Evolutionary conservation across 2,329 filamentous ascomycete species (phyloP).

Genomic region (Colletotrichum liriopes): DNA sequence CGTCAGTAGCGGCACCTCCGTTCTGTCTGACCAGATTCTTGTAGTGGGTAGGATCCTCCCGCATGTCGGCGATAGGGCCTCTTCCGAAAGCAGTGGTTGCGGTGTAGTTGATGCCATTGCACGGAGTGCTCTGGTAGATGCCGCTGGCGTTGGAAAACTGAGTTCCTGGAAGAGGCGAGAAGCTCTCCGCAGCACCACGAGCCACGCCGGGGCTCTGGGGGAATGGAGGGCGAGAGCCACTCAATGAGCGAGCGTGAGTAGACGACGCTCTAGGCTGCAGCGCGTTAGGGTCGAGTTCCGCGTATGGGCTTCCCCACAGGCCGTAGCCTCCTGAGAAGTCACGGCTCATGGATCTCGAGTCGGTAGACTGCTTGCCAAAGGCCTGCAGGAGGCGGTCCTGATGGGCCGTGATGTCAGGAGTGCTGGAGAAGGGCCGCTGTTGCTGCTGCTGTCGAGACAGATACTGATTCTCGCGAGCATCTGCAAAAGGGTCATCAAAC

Average conservation of each 20-base stretch:
- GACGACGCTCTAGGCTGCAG: slow-evolving; percentile 29
- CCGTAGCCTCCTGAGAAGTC: slow-evolving; percentile 35
- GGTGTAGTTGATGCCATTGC: slow-evolving; percentile 44
- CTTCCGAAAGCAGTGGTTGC: slow-evolving; percentile 39
- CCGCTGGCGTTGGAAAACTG: slow-evolving; percentile 67
- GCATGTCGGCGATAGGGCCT: slow-evolving; percentile 34
- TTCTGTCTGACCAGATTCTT: slow-evolving; percentile 42
- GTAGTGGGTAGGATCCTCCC: slow-evolving; percentile 43
- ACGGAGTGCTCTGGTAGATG: slow-evolving; percentile 65
- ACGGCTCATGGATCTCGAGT: slow-evolving; percentile 39
- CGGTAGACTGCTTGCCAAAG: slow-evolving; percentile 46
- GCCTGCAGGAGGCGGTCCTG: slow-evolving; percentile 55
- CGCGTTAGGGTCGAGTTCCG: slow-evolving; percentile 23
- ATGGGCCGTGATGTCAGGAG: slow-evolving; percentile 47
- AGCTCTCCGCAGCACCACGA: slow-evolving; percentile 42
- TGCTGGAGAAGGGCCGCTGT: slow-evolving; percentile 23
- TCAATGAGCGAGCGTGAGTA: slow-evolving; percentile 27
- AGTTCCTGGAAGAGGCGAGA: slow-evolving; percentile 49
- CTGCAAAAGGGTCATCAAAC: slow-evolving; percentile 52
- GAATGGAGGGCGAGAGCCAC: slow-evolving; percentile 42
- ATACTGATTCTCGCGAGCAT: slow-evolving; percentile 12
- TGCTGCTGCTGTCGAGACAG: slow-evolving; percentile 22
- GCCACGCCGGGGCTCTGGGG: slow-evolving; percentile 42
- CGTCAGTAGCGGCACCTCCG: slow-evolving; percentile 42
- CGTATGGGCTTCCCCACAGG: slow-evolving; percentile 31